These are phyloP conservation scores for Colletotrichum karsti DNA, from an alignment of 2,329 filamentous ascomycete genomes.

Conservation along the genomic window DNA sequence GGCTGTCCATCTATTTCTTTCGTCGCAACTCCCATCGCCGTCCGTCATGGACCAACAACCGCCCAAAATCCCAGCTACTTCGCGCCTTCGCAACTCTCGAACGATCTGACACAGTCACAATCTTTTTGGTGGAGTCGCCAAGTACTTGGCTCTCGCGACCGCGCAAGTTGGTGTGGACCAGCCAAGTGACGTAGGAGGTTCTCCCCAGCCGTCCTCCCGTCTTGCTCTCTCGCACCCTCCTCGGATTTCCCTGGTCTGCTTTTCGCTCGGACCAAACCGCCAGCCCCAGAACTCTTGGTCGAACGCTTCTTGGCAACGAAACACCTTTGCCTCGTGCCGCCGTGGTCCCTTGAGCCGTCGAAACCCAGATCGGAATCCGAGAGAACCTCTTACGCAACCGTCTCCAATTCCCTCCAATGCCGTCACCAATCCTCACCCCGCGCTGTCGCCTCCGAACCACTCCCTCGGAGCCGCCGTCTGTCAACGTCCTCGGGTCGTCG, in stretches of 20 bases:
- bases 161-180: constrained; percentile 25
- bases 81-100: background rate
- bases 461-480: constrained; percentile 14
- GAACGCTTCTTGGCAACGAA: constrained; percentile 16
- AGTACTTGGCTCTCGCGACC: constrained; percentile 25
- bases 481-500: background rate
- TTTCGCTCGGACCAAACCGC: constrained; percentile 10
- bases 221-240: background rate
- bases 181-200: constrained; percentile 29
- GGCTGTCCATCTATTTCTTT: background rate
- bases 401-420: constrained; percentile 8
- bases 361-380: background rate
- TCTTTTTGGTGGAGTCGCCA: constrained; percentile 19
- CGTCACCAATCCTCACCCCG: constrained; percentile 6
- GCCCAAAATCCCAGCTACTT: background rate
- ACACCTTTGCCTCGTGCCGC: background rate
- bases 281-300: background rate
- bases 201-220: constrained; percentile 2
- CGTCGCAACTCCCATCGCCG: background rate
- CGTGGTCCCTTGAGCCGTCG: constrained; percentile 5
- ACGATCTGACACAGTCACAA: constrained; percentile 22
- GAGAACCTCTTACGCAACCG: background rate
- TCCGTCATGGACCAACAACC: background rate
- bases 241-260: background rate
- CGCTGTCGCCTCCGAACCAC: constrained; percentile 5